Evolutionary conservation across 768 basidiomycete genomes (phyloP).

Genomic region (Tulasnella sp.): DNA sequence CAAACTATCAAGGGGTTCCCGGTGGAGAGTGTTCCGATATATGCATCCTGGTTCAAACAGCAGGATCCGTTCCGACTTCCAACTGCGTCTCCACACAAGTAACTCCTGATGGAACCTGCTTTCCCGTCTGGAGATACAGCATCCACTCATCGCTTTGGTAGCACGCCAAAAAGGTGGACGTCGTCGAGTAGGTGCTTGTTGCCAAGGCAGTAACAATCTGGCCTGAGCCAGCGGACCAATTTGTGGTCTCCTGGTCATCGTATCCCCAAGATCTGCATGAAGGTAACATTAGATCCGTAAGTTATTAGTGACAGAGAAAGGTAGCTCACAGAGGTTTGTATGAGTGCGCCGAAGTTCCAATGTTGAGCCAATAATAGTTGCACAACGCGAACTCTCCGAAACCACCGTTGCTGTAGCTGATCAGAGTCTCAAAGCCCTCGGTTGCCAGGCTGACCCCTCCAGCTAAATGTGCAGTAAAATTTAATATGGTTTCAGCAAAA

Average conservation of each 20-base stretch:
- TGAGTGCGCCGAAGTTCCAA: neutral
- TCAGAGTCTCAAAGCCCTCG: neutral
- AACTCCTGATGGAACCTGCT: constrained; percentile 1
- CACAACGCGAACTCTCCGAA: neutral
- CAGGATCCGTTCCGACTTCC: neutral
- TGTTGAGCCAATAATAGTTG: constrained; percentile 16
- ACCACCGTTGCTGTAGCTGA: constrained; percentile 19
- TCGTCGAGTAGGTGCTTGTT: constrained; percentile 8
- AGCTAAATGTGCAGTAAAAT: neutral
- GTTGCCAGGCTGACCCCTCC: neutral
- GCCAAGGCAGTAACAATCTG: neutral
- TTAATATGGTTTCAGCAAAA: neutral
- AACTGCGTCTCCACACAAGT: constrained; percentile 16
- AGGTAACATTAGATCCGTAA: neutral
- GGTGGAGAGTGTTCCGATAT: neutral
- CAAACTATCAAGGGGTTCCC: neutral
- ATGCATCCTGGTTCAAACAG: neutral
- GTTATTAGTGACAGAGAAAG: neutral
- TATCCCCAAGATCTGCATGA: constrained; percentile 7
- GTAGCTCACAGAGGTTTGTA: constrained; percentile 21
- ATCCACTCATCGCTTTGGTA: neutral
- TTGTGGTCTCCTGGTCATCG: neutral
- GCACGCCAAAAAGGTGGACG: constrained; percentile 22
- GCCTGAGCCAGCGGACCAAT: neutral
- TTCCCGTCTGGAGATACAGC: constrained; percentile 28